A percentile compares a stretch with the other conserved stretches of the same genome.
Conservation (phyloP, 306 rosid genomes). For the Cyamopsis tetragonoloba region DNA sequence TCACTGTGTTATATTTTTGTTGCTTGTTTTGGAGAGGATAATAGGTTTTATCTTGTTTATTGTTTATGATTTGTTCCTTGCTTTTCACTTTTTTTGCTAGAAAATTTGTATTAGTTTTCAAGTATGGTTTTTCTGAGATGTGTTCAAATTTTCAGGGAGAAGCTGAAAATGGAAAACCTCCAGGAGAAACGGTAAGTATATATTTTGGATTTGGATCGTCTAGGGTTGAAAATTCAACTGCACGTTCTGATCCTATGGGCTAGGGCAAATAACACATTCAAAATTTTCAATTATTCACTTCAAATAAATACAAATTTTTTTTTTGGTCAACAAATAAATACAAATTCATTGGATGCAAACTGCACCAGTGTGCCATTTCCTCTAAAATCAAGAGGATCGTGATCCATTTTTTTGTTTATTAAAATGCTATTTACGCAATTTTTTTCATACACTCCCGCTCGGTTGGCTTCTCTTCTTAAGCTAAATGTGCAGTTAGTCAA, state of each 20-base stretch:
- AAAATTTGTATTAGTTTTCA: slow-evolving; percentile 1
- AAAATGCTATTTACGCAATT: neutral
- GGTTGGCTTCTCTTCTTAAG: neutral
- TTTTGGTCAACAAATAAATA: no score
- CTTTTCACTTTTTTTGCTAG: neutral
- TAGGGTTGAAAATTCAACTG: no score
- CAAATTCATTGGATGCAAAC: no score
- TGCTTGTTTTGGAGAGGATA: neutral
- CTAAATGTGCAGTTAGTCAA: neutral
- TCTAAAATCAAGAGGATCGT: no score
- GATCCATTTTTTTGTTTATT: no score
- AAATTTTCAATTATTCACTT: no score
- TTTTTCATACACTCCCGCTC: neutral
- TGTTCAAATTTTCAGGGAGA: slow-evolving; percentile 58
- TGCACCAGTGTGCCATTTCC: no score
- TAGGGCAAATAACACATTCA: no score
- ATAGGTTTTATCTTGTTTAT: neutral
- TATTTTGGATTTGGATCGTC: no score
- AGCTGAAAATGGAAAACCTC: slow-evolving; percentile 54
- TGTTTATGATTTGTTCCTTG: neutral
- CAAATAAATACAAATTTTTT: no score
- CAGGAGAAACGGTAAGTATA: slow-evolving; percentile 72
- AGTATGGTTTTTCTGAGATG: neutral
- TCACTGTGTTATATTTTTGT: neutral
- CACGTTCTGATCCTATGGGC: no score